Evolutionary conservation across 176 grass and related monocot species (phyloP).

Genomic region (Guadua angustifolia): DNA sequence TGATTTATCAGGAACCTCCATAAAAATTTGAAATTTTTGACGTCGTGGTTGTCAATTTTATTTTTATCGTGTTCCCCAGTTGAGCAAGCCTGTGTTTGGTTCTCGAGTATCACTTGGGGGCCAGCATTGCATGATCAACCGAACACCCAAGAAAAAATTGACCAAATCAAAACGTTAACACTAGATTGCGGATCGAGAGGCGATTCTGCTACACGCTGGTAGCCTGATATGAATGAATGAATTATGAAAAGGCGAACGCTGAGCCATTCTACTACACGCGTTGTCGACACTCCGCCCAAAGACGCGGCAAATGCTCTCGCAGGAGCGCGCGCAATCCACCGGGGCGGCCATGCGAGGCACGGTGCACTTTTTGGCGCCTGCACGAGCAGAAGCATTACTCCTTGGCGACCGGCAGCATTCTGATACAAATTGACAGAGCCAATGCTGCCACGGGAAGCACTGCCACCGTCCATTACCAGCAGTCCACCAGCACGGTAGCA

Average conservation of each 20-base stretch:
- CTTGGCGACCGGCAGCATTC: not conserved
- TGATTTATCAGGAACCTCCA: too few species aligned
- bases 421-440: not conserved
- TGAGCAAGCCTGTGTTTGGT: not conserved
- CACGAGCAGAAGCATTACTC: not conserved
- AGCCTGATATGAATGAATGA: not conserved
- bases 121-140: not conserved
- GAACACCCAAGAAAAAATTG: not conserved
- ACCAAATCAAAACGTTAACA: not conserved
- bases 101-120: too few species aligned
- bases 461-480: not conserved
- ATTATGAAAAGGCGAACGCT: not conserved
- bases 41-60: too few species aligned
- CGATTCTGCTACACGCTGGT: not conserved
- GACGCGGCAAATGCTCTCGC: not conserved
- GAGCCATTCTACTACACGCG: not conserved
- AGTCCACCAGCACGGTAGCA: not conserved
- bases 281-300: not conserved
- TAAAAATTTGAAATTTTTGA: too few species aligned
- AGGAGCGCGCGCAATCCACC: not conserved
- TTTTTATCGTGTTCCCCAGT: too few species aligned
- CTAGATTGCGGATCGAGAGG: not conserved
- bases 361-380: not conserved
- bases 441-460: not conserved
- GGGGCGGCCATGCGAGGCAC: not conserved